Conservation (phyloP, 164 flowering plant species). For the Tetracentron sinense region DNA sequence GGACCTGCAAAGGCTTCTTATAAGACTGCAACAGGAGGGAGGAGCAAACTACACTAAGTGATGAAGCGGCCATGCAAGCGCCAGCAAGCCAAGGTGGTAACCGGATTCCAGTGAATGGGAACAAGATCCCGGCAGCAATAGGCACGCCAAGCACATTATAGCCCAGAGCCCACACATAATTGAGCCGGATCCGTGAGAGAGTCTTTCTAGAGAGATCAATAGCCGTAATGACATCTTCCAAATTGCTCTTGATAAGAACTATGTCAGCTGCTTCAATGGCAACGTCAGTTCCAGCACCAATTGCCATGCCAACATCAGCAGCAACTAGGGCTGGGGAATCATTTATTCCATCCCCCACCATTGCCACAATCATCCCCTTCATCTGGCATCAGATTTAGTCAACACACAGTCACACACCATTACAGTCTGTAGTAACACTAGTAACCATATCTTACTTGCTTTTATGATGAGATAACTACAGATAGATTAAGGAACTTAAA, state of each 20-base stretch:
- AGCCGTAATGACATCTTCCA: slow-evolving; percentile 90
- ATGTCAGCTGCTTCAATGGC: slow-evolving; percentile 96
- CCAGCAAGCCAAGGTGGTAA: slow-evolving; percentile 97
- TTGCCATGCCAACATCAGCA: slow-evolving; percentile 97
- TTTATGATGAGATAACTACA: background rate
- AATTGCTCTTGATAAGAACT: slow-evolving; percentile 78
- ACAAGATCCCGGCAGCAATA: slow-evolving; percentile 76
- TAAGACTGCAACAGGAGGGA: slow-evolving; percentile 82
- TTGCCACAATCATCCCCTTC: slow-evolving; percentile 66
- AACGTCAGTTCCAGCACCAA: slow-evolving; percentile 92
- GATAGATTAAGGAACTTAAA: background rate
- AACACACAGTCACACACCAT: background rate
- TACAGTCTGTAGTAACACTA: background rate
- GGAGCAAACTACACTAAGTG: slow-evolving; percentile 87
- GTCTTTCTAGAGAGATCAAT: slow-evolving; percentile 86
- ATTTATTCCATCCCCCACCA: slow-evolving; percentile 97
- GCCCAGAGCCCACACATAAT: slow-evolving; percentile 96
- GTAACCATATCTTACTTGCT: background rate
- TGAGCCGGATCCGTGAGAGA: slow-evolving; percentile 64
- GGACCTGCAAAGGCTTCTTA: slow-evolving; percentile 63
- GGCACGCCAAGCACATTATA: slow-evolving; percentile 88
- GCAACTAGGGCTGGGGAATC: slow-evolving; percentile 93
- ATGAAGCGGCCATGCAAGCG: slow-evolving; percentile 97
- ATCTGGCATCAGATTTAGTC: slow-evolving; percentile 36
- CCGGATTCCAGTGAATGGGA: slow-evolving; percentile 77